Base-by-base conservation (phyloP, 2,329 filamentous ascomycete species). In the Clonostachys sp. region DNA sequence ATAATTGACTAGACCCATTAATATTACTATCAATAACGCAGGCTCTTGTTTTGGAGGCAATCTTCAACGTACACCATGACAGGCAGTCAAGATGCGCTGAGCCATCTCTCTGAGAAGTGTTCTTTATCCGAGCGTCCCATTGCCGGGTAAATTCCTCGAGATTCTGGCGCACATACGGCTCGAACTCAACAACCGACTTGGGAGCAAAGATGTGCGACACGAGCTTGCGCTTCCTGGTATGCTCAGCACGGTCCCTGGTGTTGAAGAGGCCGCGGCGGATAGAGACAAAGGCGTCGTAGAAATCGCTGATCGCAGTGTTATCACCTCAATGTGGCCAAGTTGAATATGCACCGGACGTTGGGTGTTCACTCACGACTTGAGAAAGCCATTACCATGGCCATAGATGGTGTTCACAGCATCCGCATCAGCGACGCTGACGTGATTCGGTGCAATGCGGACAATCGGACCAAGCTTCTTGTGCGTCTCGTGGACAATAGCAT, bases 211-310 rank as follows among this genome's bases (percentile, higher is more conserved):
- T 94, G 65, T 95, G 89, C 2, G 88, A 84, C 43, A 96, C 81
- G 3, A 89, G 85, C 77, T 95, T 96, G 58, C 91, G 82, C 77
- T 96, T 96, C 53, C 91, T 83, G 0, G 86, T 85, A 65, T 96
- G 91, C 60, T 96, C 89, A 1, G 74, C 74, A 44, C 91, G 80
- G 67, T 91, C 83, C 34, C 91, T 78, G 0, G 91, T 95, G 66
- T 95, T 96, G 81, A 96, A 96, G 12, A 96, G 75, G 17, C 90
- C 90, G 12, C 89, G 81, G 45, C 80, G 81, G 59, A 95, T 95
- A 12, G 87, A 91, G 47, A 96, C 90, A 57, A 96, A 96, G 44
- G 89, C 87, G 59, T 95, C 89, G 58, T 96, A 96, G 69, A 91
- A 96, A 3, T 92, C 84, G 40, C 86, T 90, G 7, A 0, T 14